Evolutionary conservation across 768 basidiomycete species (phyloP), one percentile per base, ranked within the genome.

Genomic region (Tulasnella sp.): DNA sequence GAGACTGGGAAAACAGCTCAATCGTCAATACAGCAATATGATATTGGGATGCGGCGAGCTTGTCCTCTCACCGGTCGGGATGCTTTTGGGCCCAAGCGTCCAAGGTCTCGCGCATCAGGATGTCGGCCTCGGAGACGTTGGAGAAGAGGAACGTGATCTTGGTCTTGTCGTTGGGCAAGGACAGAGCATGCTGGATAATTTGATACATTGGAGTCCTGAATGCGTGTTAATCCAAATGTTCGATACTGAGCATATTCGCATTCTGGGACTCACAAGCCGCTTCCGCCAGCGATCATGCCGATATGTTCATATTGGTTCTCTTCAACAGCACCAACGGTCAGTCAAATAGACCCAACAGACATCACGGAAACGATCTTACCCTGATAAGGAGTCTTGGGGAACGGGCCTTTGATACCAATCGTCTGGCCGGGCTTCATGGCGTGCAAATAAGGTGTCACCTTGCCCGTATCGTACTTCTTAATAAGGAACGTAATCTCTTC

Each of bases 131-230:
- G 18, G 94, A 89, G 51, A 95, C 88, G 84, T 99, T 99, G 51
- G 93, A 91, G 85, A 93, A 99, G 81, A 99, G 86, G 77, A 99
- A 87, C 70, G 91, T 97, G 87, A 94, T 98, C 82, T 95, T 95
- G 79, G 98, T 98, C 86, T 91, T 94, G 89, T 99, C 98, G 82
- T 94, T 91, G 0, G 90, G 84, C 71, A 86, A 77, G 74, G 79
- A 81, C 78, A 91, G 89, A 11, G 94, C 92, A 83, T 95, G 90
- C 67, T 87, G 87, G 69, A 96, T 82, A 81, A 98, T 85, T 84
- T 95, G 94, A 86, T 93, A 95, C 70, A 95, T 88, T 2, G 94
- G 94, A 11, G 94, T 92, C 80, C 92, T 94, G 81, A 32, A 46
- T 51, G 26, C 23, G 40, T 70, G 46, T 77, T 16, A 70, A n/a